Percentiles rank a stretch among this genome's conserved stretches.
phyloP scores from a whole-genome alignment of 306 rosid genomes.

The Quercus robur region DNA sequence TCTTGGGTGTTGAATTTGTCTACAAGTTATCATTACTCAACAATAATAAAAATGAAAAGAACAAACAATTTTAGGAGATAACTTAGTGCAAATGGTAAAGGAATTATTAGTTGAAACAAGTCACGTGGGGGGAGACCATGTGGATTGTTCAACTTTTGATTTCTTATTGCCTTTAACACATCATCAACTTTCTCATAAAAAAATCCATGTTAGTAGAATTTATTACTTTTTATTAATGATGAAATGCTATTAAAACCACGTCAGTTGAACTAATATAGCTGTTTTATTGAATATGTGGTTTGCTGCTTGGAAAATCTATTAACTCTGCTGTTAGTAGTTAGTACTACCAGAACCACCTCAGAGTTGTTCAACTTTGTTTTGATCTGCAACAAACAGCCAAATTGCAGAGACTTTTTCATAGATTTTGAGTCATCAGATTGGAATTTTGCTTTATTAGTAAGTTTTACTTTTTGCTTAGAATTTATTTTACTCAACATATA shows the following conservation, averaged over 20 bases:
- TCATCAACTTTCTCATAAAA: neutral
- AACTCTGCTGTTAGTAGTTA: too few relatives aligned
- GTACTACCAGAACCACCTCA: too few relatives aligned
- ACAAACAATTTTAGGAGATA: neutral
- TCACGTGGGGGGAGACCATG: slow-evolving; percentile 23
- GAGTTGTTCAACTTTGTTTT: too few relatives aligned
- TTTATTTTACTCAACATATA: neutral
- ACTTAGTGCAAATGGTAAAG: neutral
- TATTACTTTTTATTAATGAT: neutral
- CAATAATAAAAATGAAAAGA: neutral
- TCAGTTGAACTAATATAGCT: neutral
- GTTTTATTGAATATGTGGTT: neutral
- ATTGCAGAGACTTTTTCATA: too few relatives aligned
- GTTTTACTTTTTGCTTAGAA: neutral
- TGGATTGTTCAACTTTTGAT: neutral
- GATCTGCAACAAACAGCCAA: too few relatives aligned
- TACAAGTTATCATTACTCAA: too few relatives aligned
- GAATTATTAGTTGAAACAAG: slow-evolving; percentile 4
- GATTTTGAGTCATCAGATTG: too few relatives aligned
- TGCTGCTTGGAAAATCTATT: neutral
- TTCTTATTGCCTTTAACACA: neutral
- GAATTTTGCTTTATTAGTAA: neutral
- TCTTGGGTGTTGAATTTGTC: too few relatives aligned
- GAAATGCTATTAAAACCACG: neutral
- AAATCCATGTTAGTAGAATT: neutral